Percentiles rank a stretch among this genome's conserved stretches.
These are phyloP conservation scores for Penicillium oxalicum DNA, from an alignment of 2,329 filamentous ascomycete species.

Conservation along the genomic window DNA sequence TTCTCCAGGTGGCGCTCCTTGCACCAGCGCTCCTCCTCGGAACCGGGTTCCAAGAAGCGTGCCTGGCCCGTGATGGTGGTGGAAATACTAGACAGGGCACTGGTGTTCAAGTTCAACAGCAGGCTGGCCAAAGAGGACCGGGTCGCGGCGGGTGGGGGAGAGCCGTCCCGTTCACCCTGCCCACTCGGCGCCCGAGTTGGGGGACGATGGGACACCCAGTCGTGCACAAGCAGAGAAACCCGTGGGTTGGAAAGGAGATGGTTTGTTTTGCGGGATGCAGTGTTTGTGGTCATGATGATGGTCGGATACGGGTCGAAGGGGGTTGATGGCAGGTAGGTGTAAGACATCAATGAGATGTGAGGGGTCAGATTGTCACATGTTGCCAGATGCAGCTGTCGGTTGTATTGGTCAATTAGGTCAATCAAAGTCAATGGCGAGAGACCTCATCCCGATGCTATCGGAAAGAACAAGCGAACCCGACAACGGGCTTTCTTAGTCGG, in stretches of 20 bases:
- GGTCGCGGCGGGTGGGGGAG: constrained; percentile 55
- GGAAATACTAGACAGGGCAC: constrained; percentile 78
- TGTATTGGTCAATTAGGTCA: constrained; percentile 8
- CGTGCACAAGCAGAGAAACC: constrained; percentile 91
- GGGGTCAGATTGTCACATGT: constrained; percentile 79
- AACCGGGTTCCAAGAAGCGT: constrained; percentile 63
- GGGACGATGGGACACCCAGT: constrained; percentile 92
- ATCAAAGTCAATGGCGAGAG: not conserved
- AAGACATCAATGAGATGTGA: constrained; percentile 97
- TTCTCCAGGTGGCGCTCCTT: constrained; percentile 80
- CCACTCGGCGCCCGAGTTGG: constrained; percentile 58
- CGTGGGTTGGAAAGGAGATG: constrained; percentile 80
- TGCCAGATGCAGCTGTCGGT: constrained; percentile 86
- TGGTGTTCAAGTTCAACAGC: constrained; percentile 84
- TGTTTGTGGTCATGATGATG: constrained; percentile 88
- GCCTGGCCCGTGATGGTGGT: constrained; percentile 92
- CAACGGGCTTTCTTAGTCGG: no score
- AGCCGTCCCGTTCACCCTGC: constrained; percentile 53
- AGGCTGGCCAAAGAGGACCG: constrained; percentile 74
- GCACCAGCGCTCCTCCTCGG: constrained; percentile 79
- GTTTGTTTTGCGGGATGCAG: constrained; percentile 62
- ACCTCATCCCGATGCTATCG: no score
- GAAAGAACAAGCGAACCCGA: no score
- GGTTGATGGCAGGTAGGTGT: constrained; percentile 85
- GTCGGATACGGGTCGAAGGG: constrained; percentile 65